Evolutionary conservation across 495 filamentous ascomycete genomes (phyloP).

Genomic region (Trichoderma asperelloides): DNA sequence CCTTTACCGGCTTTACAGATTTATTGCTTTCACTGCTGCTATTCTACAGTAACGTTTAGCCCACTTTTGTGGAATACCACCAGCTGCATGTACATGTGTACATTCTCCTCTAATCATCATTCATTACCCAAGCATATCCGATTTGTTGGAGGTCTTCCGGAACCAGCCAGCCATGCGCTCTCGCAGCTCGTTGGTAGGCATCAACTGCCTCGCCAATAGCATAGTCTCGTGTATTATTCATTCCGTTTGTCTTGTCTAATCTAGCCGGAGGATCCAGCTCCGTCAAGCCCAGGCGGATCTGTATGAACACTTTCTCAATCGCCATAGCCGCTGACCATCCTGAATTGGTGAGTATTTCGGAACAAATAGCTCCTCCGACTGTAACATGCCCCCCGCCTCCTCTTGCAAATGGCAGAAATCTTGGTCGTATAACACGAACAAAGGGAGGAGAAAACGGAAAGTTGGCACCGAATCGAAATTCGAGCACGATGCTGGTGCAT

Average conservation of each 20-base stretch:
- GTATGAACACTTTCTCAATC: conserved; percentile 74
- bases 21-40: no score
- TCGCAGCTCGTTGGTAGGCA: conserved; percentile 61
- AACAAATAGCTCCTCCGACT: conserved; percentile 78
- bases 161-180: conserved; percentile 55
- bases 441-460: conserved; percentile 80
- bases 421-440: conserved; percentile 73
- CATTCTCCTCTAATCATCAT: background rate
- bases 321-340: conserved; percentile 69
- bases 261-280: conserved; percentile 65
- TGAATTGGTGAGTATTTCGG: conserved; percentile 79
- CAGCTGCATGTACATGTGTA: background rate
- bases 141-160: conserved; percentile 30
- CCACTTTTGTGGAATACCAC: no score
- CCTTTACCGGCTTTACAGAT: no score
- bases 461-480: conserved; percentile 66
- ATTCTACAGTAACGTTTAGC: no score
- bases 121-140: background rate
- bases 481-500: conserved; percentile 62
- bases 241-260: conserved; percentile 25
- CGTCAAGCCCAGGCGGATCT: conserved; percentile 72
- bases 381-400: conserved; percentile 90
- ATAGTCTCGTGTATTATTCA: conserved; percentile 42
- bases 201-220: conserved; percentile 58
- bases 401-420: conserved; percentile 57